Evolutionary conservation across 805 yeast genomes (phyloP), one percentile per base, ranked within the genome.

Genomic region (Monosporozyma servazzii): DNA sequence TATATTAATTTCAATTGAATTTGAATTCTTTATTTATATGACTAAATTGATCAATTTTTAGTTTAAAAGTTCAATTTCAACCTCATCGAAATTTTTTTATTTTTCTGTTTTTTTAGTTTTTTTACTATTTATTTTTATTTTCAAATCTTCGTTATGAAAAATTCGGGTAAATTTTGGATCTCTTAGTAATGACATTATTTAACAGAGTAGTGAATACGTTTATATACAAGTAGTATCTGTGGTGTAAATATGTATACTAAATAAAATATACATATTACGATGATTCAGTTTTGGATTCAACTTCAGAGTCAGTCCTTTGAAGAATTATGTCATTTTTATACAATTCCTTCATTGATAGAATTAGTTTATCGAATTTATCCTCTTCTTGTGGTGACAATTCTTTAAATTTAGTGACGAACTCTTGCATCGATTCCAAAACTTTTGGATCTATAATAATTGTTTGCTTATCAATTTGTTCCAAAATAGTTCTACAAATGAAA

Each of bases 401-500:
- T 9, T 18, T 37, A 18, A 17, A 37, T 8, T 17, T 37, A 18
- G 41, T 37, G 11, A 37, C 41, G 37, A 17, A 20, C n/a, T 20
- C 23, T 42, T 36, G 41, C 27, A 51, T 7, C 43, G 48, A 17
- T 33, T 30, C 15, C 30, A 31, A 15, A 43, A 51, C 43, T 27
- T 51, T 5, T 36, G 20, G 20, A 47, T 17, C 42, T 37, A 42
- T 39, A 2, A 13, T 15, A 17, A 43, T 37, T 11, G n/a, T 15
- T 3, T 36, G 27, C 9, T 10, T 29, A 20, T 33, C 17, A 15
- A 25, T 15, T 13, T 27, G 48, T 23, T 51, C 27, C 18, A 29
- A 23, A 3, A 51, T 9, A 13, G 50, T 43, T 44, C 47, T 52
- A 6, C 30, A 13, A 18, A 52, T 49, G 18, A 49, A 11, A 39